A percentile compares a stretch with the other conserved stretches of the same genome.
Evolutionary conservation across 208 protist genomes (phyloP).

Genomic region (Tritrichomonas musculus): DNA sequence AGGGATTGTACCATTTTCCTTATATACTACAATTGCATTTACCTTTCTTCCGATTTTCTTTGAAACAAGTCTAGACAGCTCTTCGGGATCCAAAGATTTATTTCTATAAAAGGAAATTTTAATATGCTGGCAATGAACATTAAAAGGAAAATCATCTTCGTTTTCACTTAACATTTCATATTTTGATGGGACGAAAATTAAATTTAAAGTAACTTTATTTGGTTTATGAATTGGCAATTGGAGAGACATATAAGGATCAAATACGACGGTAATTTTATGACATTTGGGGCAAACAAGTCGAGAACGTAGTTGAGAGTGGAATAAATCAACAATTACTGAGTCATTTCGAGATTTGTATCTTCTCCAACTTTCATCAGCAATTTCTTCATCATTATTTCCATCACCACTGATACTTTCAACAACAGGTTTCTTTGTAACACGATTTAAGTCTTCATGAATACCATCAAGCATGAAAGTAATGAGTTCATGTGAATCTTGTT

Average conservation of each 20-base stretch:
- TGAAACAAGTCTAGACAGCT: too few relatives aligned
- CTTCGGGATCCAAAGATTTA: too few relatives aligned
- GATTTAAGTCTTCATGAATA: conserved; percentile 74
- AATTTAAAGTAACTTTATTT: background rate
- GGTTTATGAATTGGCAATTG: background rate
- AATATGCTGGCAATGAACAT: too few relatives aligned
- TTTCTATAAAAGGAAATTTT: too few relatives aligned
- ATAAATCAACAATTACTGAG: background rate
- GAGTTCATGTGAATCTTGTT: conserved; percentile 55
- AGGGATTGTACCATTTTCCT: too few relatives aligned
- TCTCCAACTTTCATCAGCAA: background rate
- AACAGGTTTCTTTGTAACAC: conserved; percentile 48
- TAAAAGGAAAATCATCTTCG: too few relatives aligned
- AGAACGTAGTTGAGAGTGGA: background rate
- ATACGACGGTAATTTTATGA: background rate
- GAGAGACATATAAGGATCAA: background rate
- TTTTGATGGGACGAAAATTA: conserved; percentile 15
- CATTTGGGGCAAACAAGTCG: background rate
- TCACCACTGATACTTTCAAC: conserved; percentile 42
- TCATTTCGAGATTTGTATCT: background rate
- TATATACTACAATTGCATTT: too few relatives aligned
- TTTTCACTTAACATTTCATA: too few relatives aligned
- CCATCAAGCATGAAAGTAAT: conserved; percentile 67
- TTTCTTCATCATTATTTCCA: conserved; percentile 27
- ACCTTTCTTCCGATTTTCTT: too few relatives aligned